Conservation (phyloP, 306 rosid species). For the Vicia villosa region DNA sequence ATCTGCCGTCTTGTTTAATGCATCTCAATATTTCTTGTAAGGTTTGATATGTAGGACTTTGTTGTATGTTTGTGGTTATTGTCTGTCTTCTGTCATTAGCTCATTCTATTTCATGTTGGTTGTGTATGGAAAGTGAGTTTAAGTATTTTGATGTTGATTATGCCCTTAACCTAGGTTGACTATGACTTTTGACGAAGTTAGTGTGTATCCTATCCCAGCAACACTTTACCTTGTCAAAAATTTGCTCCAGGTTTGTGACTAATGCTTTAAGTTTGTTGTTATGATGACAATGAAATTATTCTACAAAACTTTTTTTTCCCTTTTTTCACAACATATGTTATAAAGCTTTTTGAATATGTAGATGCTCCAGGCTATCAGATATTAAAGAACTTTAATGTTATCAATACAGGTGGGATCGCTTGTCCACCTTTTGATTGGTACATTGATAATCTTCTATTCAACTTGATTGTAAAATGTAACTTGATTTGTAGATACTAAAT, state of each 20-base stretch:
- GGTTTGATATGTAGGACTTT: not conserved
- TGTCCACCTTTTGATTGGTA: conserved; percentile 97
- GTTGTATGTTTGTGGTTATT: conserved; percentile 24
- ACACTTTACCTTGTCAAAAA: conserved; percentile 88
- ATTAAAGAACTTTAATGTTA: conserved; percentile 83
- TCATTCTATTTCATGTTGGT: not conserved
- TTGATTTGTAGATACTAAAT: conserved; percentile 40
- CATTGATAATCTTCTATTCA: conserved; percentile 35
- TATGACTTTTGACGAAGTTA: conserved; percentile 83
- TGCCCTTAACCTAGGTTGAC: conserved; percentile 63
- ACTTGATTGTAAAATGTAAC: conserved; percentile 31
- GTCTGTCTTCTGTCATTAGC: not conserved
- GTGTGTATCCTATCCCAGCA: conserved; percentile 91
- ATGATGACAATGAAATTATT: conserved; percentile 6
- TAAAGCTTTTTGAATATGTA: conserved; percentile 51
- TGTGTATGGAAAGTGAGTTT: conserved; percentile 20
- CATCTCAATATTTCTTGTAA: conserved; percentile 20
- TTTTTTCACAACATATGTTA: conserved; percentile 16
- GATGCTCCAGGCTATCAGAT: conserved; percentile 99
- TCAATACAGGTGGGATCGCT: conserved; percentile 98
- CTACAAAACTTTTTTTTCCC: not conserved
- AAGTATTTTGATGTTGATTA: conserved; percentile 7
- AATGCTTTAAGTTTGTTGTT: conserved; percentile 14
- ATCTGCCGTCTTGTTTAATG: not conserved
- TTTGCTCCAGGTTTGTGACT: conserved; percentile 81